Evolutionary conservation across 1,284 basidiomycete genomes (phyloP).

Genomic region (Ceratobasidium sp.): DNA sequence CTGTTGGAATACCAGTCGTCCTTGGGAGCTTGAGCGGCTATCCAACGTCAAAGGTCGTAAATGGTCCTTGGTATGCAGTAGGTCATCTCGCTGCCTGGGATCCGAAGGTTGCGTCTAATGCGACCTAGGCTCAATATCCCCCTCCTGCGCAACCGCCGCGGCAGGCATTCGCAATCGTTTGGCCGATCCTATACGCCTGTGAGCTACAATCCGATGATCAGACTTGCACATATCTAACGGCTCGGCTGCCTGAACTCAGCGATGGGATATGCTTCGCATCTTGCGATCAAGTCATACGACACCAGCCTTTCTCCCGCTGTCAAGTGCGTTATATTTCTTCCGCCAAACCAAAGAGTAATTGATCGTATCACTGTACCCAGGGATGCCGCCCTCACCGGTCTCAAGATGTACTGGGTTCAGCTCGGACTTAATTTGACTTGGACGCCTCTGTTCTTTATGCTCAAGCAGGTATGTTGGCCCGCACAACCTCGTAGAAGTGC

Average conservation of each 20-base stretch:
- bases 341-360: neutral
- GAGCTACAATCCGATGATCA: slow-evolving; percentile 50
- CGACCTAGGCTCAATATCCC: slow-evolving; percentile 44
- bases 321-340: slow-evolving; percentile 54
- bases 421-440: slow-evolving; percentile 74
- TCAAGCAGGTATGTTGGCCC: slow-evolving; percentile 58
- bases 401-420: slow-evolving; percentile 77
- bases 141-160: slow-evolving; percentile 64
- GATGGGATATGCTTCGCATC: slow-evolving; percentile 79
- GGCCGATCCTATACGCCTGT: slow-evolving; percentile 64
- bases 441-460: slow-evolving; percentile 78
- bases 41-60: slow-evolving; percentile 61
- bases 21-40: slow-evolving; percentile 67
- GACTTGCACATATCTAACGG: slow-evolving; percentile 27
- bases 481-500: neutral
- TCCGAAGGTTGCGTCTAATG: neutral
- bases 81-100: slow-evolving; percentile 46
- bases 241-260: slow-evolving; percentile 53
- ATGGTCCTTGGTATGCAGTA: slow-evolving; percentile 69
- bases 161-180: slow-evolving; percentile 68
- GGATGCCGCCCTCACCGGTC: slow-evolving; percentile 53
- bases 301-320: slow-evolving; percentile 57
- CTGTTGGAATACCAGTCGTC: slow-evolving; percentile 70
- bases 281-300: slow-evolving; percentile 70
- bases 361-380: neutral